phyloP scores from a whole-genome alignment of 2,329 filamentous ascomycete species.

The Colletotrichum noveboracense region DNA sequence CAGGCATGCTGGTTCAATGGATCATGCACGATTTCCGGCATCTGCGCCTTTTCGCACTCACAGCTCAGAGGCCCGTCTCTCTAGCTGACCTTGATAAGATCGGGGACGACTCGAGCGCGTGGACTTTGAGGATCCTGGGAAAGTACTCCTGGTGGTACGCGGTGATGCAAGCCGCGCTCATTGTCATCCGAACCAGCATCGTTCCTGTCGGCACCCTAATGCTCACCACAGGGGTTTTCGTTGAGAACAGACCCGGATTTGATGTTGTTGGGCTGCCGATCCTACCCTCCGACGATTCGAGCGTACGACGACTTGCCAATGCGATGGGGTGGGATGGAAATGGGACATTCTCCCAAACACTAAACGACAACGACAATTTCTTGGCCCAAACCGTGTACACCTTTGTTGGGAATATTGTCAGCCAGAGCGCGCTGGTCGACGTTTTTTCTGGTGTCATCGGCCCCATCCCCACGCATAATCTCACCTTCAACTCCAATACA shows the following conservation, averaged over 20 bases:
- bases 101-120: constrained; percentile 6
- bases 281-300: neutral
- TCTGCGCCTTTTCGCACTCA: neutral
- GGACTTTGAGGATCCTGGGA: neutral
- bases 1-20: constrained; percentile 11
- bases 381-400: neutral
- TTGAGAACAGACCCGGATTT: neutral
- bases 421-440: constrained; percentile 5
- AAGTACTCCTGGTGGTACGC: constrained; percentile 8
- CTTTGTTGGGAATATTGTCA: constrained; percentile 2
- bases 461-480: neutral
- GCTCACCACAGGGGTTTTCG: neutral
- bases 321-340: constrained; percentile 4
- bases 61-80: neutral
- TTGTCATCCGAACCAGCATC: neutral
- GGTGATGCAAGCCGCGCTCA: neutral
- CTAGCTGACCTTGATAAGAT: constrained; percentile 1
- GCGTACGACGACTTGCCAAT: neutral
- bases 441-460: neutral
- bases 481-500: neutral
- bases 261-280: neutral
- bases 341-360: neutral
- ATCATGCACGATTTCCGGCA: constrained; percentile 12
- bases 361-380: neutral
- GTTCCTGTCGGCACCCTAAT: constrained; percentile 5